Base-by-base conservation (phyloP, 1,284 basidiomycete species). In the Dichomitus squalens region DNA sequence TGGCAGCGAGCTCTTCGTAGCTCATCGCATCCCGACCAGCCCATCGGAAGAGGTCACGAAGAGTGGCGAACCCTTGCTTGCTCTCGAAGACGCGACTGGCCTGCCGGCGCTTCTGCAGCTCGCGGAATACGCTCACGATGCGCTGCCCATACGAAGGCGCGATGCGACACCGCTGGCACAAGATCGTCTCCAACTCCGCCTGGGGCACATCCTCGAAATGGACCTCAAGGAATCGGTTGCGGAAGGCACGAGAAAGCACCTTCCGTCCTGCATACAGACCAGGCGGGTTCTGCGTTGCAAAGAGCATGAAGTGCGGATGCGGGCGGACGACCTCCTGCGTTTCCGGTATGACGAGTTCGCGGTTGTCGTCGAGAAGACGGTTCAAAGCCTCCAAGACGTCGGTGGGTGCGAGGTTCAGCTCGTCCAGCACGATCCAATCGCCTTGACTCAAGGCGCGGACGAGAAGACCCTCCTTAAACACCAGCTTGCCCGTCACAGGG, bases 351-450 rank as follows among this genome's bases (percentile, higher is more conserved):
- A 98, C 83, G 12, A 99, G 81, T 73, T 99, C 97, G 52, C 97
- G 88, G 68, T 99, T 99, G 71, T 99, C 97, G 70, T 99, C 97
- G 27, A 99, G 81, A 12, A 99, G 80, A 47, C 97, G 88, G 72
- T 99, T 99, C 29, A 99, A 83, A 0, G 97, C 97, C 73, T 99
- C 97, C 18, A 99, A 84, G 2, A 99, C 97, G 68, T 99, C 97
- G 7, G 96, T 98, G 0, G 97, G 97, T 1, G 97, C 97, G 43
- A 99, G 77, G 72, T 99, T 99, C 61, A 99, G 82, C 72, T 99
- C 97, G 70, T 99, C 97, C 33, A 99, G 82, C 4, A 99, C 97
- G 61, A 99, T 95, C 97, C 97, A 99, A 71, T 98, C 90, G 12
- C 97, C 97, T 43, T 87, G 80, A 25, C 96, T 87, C 20, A 99